Conservation (phyloP, 257 asterid species). For the Penstemon eatonii region DNA sequence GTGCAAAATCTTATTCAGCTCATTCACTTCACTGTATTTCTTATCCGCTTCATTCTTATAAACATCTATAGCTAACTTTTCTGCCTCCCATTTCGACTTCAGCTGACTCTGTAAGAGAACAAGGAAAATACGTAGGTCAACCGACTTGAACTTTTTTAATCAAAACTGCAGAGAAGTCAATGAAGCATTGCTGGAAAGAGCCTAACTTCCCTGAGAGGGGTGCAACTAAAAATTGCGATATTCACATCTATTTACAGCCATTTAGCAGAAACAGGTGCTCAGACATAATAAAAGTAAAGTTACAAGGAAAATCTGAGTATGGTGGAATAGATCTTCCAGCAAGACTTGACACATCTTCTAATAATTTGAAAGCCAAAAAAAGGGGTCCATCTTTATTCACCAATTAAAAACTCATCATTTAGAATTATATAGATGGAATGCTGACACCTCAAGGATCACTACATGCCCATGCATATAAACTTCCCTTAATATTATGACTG, state of each 20-base stretch:
- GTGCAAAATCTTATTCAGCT: slow-evolving; percentile 84
- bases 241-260: not conserved
- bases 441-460: too few relatives aligned
- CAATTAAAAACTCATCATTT: too few relatives aligned
- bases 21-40: slow-evolving; percentile 72
- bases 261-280: not conserved
- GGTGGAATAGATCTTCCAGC: not conserved
- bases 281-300: not conserved
- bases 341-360: not conserved
- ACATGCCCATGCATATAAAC: too few relatives aligned
- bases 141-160: not conserved
- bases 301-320: not conserved
- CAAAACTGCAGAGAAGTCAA: slow-evolving; percentile 5
- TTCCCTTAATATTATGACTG: too few relatives aligned
- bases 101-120: slow-evolving; percentile 55
- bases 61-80: slow-evolving; percentile 64
- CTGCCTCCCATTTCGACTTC: slow-evolving; percentile 78
- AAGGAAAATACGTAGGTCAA: slow-evolving; percentile 11
- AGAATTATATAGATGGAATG: too few relatives aligned
- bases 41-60: slow-evolving; percentile 72
- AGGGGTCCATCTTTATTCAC: too few relatives aligned
- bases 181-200: not conserved
- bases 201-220: not conserved
- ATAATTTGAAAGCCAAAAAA: not conserved
- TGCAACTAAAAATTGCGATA: not conserved